Conservation (phyloP, 1,139 yeast species). For the Kodamaea ohmeri region DNA sequence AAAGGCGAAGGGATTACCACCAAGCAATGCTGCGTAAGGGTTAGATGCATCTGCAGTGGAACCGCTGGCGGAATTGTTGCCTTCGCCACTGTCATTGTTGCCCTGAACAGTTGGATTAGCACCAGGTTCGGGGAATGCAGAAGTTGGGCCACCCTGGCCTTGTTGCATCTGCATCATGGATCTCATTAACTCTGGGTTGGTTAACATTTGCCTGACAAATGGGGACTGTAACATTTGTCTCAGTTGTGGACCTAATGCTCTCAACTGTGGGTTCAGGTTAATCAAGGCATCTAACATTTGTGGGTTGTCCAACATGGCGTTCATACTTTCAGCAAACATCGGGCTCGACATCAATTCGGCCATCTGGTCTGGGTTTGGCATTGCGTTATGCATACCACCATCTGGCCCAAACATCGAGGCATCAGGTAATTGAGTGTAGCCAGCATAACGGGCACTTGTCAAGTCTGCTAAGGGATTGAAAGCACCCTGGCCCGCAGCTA, state of each 20-base stretch:
- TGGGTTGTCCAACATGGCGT: slow-evolving; percentile 72
- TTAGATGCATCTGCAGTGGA: slow-evolving; percentile 11
- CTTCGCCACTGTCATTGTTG: slow-evolving; percentile 17
- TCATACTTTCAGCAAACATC: slow-evolving; percentile 75
- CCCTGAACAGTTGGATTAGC: slow-evolving; percentile 35
- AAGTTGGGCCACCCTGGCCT: slow-evolving; percentile 19
- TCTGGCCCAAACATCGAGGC: slow-evolving; percentile 93
- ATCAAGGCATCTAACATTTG: slow-evolving; percentile 83
- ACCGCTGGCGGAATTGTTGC: slow-evolving; percentile 14
- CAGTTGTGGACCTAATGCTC: slow-evolving; percentile 87
- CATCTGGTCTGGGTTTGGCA: slow-evolving; percentile 76
- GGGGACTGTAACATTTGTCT: slow-evolving; percentile 85
- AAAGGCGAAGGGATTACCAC: slow-evolving; percentile 40
- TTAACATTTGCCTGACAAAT: slow-evolving; percentile 76
- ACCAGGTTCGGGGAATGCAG: slow-evolving; percentile 58
- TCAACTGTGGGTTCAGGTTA: slow-evolving; percentile 77
- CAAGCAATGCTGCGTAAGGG: slow-evolving; percentile 5
- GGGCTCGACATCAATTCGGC: slow-evolving; percentile 78
- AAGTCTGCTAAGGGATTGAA: slow-evolving; percentile 88
- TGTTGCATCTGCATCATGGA: slow-evolving; percentile 53
- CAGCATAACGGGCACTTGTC: slow-evolving; percentile 95
- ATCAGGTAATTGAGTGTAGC: slow-evolving; percentile 82
- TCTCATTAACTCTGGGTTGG: slow-evolving; percentile 84
- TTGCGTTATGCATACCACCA: slow-evolving; percentile 72
- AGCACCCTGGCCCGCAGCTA: slow-evolving; percentile 86